phyloP scores from a whole-genome alignment of 495 filamentous ascomycete genomes.

The Penicillium pulvis region DNA sequence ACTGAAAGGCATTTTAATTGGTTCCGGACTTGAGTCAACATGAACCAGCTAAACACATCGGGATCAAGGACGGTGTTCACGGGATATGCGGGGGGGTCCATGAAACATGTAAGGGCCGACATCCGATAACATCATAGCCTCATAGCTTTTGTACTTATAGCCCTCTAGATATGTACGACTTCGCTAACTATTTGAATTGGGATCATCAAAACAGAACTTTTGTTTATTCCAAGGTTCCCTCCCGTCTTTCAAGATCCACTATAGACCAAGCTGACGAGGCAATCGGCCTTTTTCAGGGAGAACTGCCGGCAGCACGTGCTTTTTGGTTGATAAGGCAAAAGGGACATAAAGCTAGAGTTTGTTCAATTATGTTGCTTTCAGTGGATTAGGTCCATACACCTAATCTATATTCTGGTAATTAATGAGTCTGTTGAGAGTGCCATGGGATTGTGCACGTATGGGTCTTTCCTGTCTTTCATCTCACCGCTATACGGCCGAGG shows the following conservation, averaged over 20 bases:
- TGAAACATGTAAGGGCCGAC: slow-evolving; percentile 6
- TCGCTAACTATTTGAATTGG: not conserved
- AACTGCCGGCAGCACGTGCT: not conserved
- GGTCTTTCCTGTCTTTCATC: not conserved
- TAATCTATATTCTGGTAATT: too few relatives aligned
- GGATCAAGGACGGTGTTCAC: not conserved
- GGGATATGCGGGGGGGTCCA: not conserved
- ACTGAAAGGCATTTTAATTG: not conserved
- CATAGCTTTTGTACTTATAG: not conserved
- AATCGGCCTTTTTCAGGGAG: not conserved
- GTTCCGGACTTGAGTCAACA: not conserved
- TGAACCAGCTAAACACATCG: not conserved
- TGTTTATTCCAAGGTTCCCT: not conserved
- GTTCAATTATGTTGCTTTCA: too few relatives aligned
- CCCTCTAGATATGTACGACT: too few relatives aligned
- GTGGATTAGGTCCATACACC: too few relatives aligned
- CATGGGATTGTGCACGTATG: not conserved
- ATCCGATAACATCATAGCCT: not conserved
- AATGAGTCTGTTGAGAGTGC: too few relatives aligned
- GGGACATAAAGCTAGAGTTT: not conserved
- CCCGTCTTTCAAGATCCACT: not conserved
- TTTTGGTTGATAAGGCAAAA: not conserved
- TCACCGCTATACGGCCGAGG: not conserved
- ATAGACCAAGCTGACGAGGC: not conserved
- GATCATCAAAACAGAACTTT: not conserved